A percentile compares a stretch with the other conserved stretches of the same genome.
phyloP scores from a whole-genome alignment of 306 rosid species.

The Adenanthera pavonina region DNA sequence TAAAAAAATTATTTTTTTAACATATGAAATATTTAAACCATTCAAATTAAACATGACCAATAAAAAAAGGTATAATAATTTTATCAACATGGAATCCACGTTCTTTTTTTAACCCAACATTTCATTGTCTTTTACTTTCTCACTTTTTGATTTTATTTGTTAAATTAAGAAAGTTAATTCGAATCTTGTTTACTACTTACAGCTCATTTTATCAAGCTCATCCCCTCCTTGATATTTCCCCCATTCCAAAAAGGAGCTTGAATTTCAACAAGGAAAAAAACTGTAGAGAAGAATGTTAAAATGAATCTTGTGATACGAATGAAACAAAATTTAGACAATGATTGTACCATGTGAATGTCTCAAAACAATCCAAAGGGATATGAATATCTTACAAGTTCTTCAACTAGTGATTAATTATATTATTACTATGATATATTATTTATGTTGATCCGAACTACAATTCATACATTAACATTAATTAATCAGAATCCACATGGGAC shows the following conservation, averaged over 20 bases:
- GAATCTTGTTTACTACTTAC: too few species aligned
- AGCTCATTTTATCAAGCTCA: too few species aligned
- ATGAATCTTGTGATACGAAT: background rate
- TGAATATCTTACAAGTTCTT: background rate
- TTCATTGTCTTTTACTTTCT: background rate
- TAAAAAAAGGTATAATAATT: too few species aligned
- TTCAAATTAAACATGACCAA: too few species aligned
- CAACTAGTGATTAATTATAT: background rate
- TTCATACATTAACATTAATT: background rate
- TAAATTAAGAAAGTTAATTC: too few species aligned
- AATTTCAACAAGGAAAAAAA: background rate
- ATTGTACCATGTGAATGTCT: background rate
- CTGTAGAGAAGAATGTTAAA: background rate
- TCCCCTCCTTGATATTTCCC: too few species aligned
- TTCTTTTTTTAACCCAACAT: background rate
- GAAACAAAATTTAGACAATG: background rate
- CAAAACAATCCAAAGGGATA: background rate
- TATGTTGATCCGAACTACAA: too few species aligned
- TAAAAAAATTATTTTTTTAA: too few species aligned
- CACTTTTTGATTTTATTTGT: background rate
- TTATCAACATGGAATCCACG: background rate
- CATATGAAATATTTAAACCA: too few species aligned
- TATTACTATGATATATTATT: too few species aligned
- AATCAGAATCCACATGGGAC: background rate
- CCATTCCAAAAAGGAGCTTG: background rate